These are phyloP conservation scores for Triticum urartu DNA, from an alignment of 176 grass and related monocot species.

Conservation along the genomic window DNA sequence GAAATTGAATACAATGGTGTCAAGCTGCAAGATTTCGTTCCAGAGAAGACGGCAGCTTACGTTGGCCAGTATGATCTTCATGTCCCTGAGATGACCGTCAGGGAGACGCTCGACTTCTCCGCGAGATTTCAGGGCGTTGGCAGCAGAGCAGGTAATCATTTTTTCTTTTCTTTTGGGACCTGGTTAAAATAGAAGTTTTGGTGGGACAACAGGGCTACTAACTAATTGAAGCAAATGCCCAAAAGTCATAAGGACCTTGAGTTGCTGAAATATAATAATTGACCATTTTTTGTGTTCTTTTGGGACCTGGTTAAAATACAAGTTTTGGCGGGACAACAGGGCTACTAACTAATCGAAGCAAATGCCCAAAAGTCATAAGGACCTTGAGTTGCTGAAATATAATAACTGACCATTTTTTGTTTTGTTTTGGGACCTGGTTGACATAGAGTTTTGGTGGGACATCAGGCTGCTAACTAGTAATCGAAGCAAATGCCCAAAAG, in stretches of 20 bases:
- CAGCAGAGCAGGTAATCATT: slow-evolving; percentile 18
- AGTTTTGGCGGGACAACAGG: not conserved
- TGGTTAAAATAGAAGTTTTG: too few relatives aligned
- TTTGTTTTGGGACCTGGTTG: too few relatives aligned
- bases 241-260: not conserved
- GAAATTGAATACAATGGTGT: slow-evolving; percentile 63
- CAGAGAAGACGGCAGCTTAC: slow-evolving; percentile 62
- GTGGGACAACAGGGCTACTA: not conserved
- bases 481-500: too few relatives aligned
- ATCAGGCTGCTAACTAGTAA: too few relatives aligned
- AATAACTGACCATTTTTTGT: not conserved
- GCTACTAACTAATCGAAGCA: not conserved
- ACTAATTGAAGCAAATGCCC: not conserved
- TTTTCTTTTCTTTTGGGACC: too few relatives aligned
- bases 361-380: not conserved
- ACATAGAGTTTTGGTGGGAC: too few relatives aligned
- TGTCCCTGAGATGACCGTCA: slow-evolving; percentile 71
- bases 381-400: not conserved
- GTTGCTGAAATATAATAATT: not conserved
- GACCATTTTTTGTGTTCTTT: too few relatives aligned
- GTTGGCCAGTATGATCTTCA: slow-evolving; percentile 68
- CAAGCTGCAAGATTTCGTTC: slow-evolving; percentile 56
- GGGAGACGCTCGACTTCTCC: slow-evolving; percentile 72
- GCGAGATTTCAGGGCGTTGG: slow-evolving; percentile 54
- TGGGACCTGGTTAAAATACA: too few relatives aligned